Percentiles rank a stretch among this genome's conserved stretches.
phyloP scores from a whole-genome alignment of 1,139 yeast genomes.

The Candida neerlandica region DNA sequence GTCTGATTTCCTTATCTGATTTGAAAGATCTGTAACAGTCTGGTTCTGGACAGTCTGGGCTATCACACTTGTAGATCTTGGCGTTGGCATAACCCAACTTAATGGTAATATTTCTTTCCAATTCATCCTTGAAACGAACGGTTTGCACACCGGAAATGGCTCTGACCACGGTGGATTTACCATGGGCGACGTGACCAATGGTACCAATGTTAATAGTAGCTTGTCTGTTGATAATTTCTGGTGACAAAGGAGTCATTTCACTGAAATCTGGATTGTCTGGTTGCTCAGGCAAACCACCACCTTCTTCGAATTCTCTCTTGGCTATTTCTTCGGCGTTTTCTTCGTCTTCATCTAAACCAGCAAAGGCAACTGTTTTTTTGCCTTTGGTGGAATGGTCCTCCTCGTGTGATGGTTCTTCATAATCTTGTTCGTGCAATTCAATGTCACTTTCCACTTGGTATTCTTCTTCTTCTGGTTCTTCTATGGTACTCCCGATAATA shows the following conservation, averaged over 20 bases:
- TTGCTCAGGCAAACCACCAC: constrained; percentile 97
- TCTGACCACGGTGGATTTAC: constrained; percentile 97
- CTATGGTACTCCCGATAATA: constrained; percentile 72
- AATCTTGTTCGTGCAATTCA: constrained; percentile 51
- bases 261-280: constrained; percentile 85
- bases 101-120: constrained; percentile 98
- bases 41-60: constrained; percentile 87
- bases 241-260: constrained; percentile 79
- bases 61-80: constrained; percentile 91
- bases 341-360: constrained; percentile 69
- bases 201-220: constrained; percentile 99
- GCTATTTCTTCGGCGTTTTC: constrained; percentile 64
- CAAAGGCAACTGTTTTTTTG: constrained; percentile 84
- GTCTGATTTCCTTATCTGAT: constrained; percentile 91
- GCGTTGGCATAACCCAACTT: constrained; percentile 99
- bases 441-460: constrained; percentile 50
- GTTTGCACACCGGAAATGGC: constrained; percentile 99
- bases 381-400: constrained; percentile 38
- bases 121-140: constrained; percentile 96
- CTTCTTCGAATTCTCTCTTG: constrained; percentile 89
- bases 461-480: constrained; percentile 41
- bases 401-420: constrained; percentile 13
- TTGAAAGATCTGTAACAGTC: constrained; percentile 93
- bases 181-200: constrained; percentile 95
- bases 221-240: constrained; percentile 96